phyloP scores from a whole-genome alignment of 2,329 filamentous ascomycete species.

The Hypomyces perniciosus region DNA sequence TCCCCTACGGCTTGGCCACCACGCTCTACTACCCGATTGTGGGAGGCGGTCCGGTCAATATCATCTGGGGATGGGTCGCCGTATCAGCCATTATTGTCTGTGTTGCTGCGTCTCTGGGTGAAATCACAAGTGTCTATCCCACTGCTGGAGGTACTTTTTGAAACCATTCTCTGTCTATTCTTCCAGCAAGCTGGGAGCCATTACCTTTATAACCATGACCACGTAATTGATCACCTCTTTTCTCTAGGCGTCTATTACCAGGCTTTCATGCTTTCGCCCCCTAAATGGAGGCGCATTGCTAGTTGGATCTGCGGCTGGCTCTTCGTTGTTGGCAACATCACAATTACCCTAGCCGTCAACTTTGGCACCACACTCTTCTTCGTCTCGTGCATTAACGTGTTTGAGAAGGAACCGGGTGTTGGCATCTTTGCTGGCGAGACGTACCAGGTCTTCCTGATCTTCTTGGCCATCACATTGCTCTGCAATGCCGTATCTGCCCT shows the following conservation, averaged over 20 bases:
- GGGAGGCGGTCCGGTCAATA: conserved; percentile 60
- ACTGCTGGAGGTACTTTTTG: conserved; percentile 56
- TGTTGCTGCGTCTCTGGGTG: conserved; percentile 63
- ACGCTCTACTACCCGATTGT: conserved; percentile 62
- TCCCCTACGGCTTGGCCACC: conserved; percentile 67
- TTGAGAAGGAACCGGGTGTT: conserved; percentile 38
- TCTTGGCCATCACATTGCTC: conserved; percentile 60
- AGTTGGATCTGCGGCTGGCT: conserved; percentile 72
- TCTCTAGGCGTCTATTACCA: conserved; percentile 62
- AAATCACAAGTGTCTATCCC: conserved; percentile 70
- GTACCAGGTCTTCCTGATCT: conserved; percentile 67
- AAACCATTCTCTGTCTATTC: not conserved
- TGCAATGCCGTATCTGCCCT: conserved; percentile 61
- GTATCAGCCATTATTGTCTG: conserved; percentile 66
- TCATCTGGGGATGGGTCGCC: conserved; percentile 67
- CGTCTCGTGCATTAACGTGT: conserved; percentile 51
- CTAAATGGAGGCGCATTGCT: conserved; percentile 53
- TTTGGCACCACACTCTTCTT: conserved; percentile 67
- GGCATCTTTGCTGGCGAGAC: conserved; percentile 41
- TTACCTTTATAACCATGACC: not conserved
- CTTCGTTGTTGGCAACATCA: conserved; percentile 74
- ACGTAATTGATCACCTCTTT: conserved; percentile 16
- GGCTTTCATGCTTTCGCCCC: conserved; percentile 65
- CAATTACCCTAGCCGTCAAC: conserved; percentile 76
- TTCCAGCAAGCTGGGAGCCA: not conserved